phyloP scores from a whole-genome alignment of 2,329 filamentous ascomycete genomes.

The Nectriaceae sp. region DNA sequence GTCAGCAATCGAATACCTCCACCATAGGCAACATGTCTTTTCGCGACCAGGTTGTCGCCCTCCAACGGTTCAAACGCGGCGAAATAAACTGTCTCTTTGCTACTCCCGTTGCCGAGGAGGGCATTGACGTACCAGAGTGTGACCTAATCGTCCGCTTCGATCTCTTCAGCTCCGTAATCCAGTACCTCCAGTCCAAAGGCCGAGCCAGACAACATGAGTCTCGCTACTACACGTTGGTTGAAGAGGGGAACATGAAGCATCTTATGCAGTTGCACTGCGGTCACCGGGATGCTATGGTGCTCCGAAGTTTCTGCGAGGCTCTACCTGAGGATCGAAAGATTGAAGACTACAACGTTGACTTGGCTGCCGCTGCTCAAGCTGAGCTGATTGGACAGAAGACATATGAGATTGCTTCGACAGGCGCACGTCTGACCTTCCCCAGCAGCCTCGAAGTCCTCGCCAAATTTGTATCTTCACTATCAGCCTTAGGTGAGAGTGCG shows the following conservation, averaged over 20 bases:
- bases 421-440: slow-evolving; percentile 77
- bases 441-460: slow-evolving; percentile 72
- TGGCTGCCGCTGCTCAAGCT: slow-evolving; percentile 10
- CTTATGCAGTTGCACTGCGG: slow-evolving; percentile 58
- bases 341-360: slow-evolving; percentile 22
- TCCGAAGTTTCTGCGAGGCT: slow-evolving; percentile 75
- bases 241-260: slow-evolving; percentile 67
- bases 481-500: slow-evolving; percentile 32
- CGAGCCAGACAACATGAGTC: slow-evolving; percentile 79
- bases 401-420: slow-evolving; percentile 65
- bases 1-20: slow-evolving; percentile 28
- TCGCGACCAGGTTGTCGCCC: slow-evolving; percentile 71
- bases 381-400: slow-evolving; percentile 42
- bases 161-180: slow-evolving; percentile 85
- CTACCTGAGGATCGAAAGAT: slow-evolving; percentile 72
- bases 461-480: slow-evolving; percentile 71
- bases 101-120: slow-evolving; percentile 68
- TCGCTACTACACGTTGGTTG: slow-evolving; percentile 82
- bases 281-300: slow-evolving; percentile 58
- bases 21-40: slow-evolving; percentile 67
- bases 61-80: slow-evolving; percentile 65
- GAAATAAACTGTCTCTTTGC: slow-evolving; percentile 65
- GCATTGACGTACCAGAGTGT: slow-evolving; percentile 68
- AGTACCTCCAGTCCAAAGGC: slow-evolving; percentile 92
- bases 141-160: slow-evolving; percentile 77